A percentile compares a stretch with the other conserved stretches of the same genome.
phyloP scores from a whole-genome alignment of 495 filamentous ascomycete species.

The Penicillium lividum region DNA sequence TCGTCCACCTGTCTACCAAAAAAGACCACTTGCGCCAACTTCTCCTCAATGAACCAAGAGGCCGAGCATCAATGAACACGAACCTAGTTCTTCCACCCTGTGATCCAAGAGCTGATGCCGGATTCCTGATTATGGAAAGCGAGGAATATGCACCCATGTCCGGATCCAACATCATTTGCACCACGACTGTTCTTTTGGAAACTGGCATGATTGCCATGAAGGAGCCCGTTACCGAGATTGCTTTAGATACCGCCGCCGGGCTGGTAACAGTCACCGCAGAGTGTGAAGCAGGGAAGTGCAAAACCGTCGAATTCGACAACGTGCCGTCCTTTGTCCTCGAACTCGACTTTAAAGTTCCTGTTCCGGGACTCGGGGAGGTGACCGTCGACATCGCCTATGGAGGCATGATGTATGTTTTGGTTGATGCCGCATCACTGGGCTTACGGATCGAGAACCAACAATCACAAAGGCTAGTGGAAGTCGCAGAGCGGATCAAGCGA shows the following conservation, averaged over 20 bases:
- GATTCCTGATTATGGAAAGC: constrained; percentile 43
- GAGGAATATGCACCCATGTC: constrained; percentile 43
- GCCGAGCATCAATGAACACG: constrained; percentile 33
- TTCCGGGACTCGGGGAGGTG: constrained; percentile 31
- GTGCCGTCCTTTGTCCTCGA: constrained; percentile 37
- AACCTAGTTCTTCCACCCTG: constrained; percentile 40
- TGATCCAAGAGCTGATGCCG: constrained; percentile 35
- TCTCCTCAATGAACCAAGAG: constrained; percentile 40
- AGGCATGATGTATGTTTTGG: constrained; percentile 40
- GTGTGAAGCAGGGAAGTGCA: constrained; percentile 38
- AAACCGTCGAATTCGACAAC: constrained; percentile 36
- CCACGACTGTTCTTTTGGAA: constrained; percentile 36
- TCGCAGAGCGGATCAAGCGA: constrained; percentile 36
- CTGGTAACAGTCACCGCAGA: constrained; percentile 33
- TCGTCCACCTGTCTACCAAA: constrained; percentile 29
- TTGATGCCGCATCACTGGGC: constrained; percentile 30
- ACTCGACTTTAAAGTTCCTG: constrained; percentile 32
- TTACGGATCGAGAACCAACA: constrained; percentile 24
- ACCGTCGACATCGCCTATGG: constrained; percentile 37
- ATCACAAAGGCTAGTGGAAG: constrained; percentile 24
- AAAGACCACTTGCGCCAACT: constrained; percentile 34
- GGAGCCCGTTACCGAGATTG: constrained; percentile 32
- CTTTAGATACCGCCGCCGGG: constrained; percentile 35
- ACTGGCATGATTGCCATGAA: constrained; percentile 41
- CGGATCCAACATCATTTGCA: constrained; percentile 38